Base-by-base conservation (phyloP, 495 filamentous ascomycete genomes). In the Neurospora sp. region DNA sequence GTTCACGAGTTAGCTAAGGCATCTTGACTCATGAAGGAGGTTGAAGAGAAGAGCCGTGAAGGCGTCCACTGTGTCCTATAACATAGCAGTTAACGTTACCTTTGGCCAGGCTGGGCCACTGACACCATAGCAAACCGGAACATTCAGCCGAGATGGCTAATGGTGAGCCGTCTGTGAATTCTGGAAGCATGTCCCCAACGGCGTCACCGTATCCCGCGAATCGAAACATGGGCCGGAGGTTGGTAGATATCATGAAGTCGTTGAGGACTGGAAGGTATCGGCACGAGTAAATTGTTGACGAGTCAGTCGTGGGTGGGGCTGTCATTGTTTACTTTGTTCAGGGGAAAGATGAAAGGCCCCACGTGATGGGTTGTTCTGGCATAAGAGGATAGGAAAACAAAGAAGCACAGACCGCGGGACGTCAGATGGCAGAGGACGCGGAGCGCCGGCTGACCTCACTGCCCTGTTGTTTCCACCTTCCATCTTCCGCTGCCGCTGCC, bases 111-210 rank as follows among this genome's bases (percentile, higher is more conserved):
- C 48, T 27, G n/a, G 46, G 46, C 48, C 48, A 59, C 22, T 74
- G 42, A 39, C 69, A 69, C 42, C 44, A 46, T 71, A 38, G 39
- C 46, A 69, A 39, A 40, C 42, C 27, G 38, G 44, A 39, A 40
- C n/a, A 80, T 79, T 80, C 77, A 79, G 74, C 78, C 78, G 78
- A 71, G 38, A 42, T 76, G 78, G 78, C 76, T 79, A 80, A 80
- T 78, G 59, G 44, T 74, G 71, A 61, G 1, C 72, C 68, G 38
- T 22, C 35, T 16, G 39, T 40, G 31, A 68, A 6, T 71, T 11
- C 70, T 53, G 48, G 20, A 59, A 35, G 27, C 27, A 18, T 9
- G 53, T 35, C 18, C 27, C n/a, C 53, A 61, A 38, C 14, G 70
- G 37, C 59, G 46, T 69, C 61, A 41, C 40, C 39, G 42, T 22